A percentile compares a stretch with the other conserved stretches of the same genome.
phyloP scores from a whole-genome alignment of 179 eudicot species.

The Camellia oleifera region DNA sequence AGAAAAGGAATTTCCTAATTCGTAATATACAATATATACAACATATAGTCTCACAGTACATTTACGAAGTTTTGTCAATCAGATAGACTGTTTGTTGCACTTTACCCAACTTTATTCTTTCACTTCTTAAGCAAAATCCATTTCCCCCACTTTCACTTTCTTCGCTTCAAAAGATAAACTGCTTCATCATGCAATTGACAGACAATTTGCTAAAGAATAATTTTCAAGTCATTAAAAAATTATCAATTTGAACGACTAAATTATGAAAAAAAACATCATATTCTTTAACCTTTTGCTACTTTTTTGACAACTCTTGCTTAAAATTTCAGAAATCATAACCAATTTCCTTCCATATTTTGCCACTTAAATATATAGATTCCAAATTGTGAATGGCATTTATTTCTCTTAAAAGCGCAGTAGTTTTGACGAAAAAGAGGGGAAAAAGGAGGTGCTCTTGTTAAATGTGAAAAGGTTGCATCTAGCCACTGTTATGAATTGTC shows the following conservation, averaged over 20 bases:
- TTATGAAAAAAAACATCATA: not conserved
- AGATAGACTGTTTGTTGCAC: not conserved
- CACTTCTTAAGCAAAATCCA: not conserved
- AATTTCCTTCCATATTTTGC: not conserved
- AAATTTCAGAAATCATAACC: not conserved
- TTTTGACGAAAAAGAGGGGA: not conserved
- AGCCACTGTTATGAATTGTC: not conserved
- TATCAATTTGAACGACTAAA: not conserved
- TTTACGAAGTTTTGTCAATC: not conserved
- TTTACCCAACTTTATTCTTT: not conserved
- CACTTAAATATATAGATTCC: not conserved
- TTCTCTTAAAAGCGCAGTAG: not conserved
- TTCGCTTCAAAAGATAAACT: not conserved
- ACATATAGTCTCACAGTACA: no score
- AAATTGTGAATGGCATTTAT: not conserved
- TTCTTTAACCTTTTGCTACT: not conserved
- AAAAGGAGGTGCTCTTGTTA: not conserved
- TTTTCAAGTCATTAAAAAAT: not conserved
- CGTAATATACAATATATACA: no score
- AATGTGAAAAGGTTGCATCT: not conserved
- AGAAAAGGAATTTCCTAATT: no score
- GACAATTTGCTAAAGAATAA: not conserved
- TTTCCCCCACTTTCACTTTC: not conserved
- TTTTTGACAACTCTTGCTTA: not conserved
- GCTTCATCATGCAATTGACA: not conserved